Evolutionary conservation across 2,329 filamentous ascomycete species (phyloP).

Genomic region (Truncatella angustata): DNA sequence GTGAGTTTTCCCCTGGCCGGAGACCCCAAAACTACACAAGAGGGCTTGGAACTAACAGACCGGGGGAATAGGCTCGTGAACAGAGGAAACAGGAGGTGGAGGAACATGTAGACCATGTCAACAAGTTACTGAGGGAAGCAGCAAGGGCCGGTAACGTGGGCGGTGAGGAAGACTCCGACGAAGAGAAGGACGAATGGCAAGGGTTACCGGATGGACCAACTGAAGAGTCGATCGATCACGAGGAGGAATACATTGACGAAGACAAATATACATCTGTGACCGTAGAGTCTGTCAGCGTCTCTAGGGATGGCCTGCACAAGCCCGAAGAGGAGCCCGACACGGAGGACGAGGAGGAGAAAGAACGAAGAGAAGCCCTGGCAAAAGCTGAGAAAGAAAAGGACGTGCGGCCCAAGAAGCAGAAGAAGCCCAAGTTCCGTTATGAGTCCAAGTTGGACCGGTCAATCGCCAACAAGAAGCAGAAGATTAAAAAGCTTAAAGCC

Average conservation of each 20-base stretch:
- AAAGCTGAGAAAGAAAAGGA: slow-evolving; percentile 43
- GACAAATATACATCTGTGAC: slow-evolving; percentile 95
- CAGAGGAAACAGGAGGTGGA: slow-evolving; percentile 80
- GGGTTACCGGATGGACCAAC: slow-evolving; percentile 57
- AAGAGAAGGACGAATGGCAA: slow-evolving; percentile 54
- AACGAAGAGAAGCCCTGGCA: slow-evolving; percentile 33
- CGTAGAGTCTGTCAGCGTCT: slow-evolving; percentile 82
- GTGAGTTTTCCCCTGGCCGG: too few relatives aligned
- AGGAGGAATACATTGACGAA: slow-evolving; percentile 95
- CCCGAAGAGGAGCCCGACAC: slow-evolving; percentile 38
- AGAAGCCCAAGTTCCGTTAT: slow-evolving; percentile 90
- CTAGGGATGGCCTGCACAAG: slow-evolving; percentile 68
- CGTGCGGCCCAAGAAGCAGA: slow-evolving; percentile 70
- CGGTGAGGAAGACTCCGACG: slow-evolving; percentile 17
- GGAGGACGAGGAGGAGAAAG: slow-evolving; percentile 34
- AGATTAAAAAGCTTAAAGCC: slow-evolving; percentile 52
- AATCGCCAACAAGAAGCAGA: slow-evolving; percentile 68
- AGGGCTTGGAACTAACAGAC: slow-evolving; percentile 83
- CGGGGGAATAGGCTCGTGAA: slow-evolving; percentile 78
- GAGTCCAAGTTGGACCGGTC: slow-evolving; percentile 85
- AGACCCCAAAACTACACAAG: slow-evolving; percentile 28
- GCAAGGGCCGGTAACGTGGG: slow-evolving; percentile 44
- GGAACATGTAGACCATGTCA: slow-evolving; percentile 75
- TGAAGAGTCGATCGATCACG: slow-evolving; percentile 64
- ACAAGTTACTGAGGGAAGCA: slow-evolving; percentile 65